A percentile compares a stretch with the other conserved stretches of the same genome.
Evolutionary conservation across 768 basidiomycete genomes (phyloP).

Genomic region (Phlegmacium glaucopus): DNA sequence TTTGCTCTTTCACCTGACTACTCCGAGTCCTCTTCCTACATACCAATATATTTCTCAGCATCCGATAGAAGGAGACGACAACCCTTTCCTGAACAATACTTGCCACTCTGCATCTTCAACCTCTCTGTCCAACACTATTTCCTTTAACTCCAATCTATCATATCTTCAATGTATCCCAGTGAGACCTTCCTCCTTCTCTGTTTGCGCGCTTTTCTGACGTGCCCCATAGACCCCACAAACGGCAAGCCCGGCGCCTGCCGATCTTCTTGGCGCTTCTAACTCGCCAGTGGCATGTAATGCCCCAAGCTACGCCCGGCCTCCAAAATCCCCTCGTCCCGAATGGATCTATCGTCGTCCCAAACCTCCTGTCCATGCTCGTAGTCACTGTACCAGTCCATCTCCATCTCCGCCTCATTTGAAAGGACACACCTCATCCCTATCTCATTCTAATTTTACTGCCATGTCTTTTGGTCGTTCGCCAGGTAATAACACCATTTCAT

Average conservation of each 20-base stretch:
- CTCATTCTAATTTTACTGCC: conserved; percentile 20
- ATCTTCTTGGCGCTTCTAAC: too few species aligned
- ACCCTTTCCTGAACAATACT: conserved; percentile 15
- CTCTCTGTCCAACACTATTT: background rate
- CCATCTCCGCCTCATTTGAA: conserved; percentile 16
- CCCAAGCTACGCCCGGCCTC: conserved; percentile 10
- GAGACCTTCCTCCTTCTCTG: background rate
- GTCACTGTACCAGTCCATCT: background rate
- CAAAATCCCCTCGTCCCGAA: conserved; percentile 30
- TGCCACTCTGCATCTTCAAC: conserved; percentile 6
- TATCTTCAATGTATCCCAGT: conserved; percentile 7
- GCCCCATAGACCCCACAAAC: conserved; percentile 10
- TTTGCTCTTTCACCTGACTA: conserved; percentile 13
- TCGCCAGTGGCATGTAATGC: background rate
- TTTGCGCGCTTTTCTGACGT: background rate
- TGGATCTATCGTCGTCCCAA: conserved; percentile 48
- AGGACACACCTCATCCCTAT: conserved; percentile 26
- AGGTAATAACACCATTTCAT: conserved; percentile 10
- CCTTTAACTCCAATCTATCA: conserved; percentile 7
- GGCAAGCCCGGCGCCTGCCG: conserved; percentile 9
- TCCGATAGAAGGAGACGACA: conserved; percentile 13
- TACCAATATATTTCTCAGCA: conserved; percentile 5
- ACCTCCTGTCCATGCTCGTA: conserved; percentile 24
- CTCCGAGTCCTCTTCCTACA: background rate
- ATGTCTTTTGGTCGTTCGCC: conserved; percentile 7